A percentile compares a stretch with the other conserved stretches of the same genome.
Conservation (phyloP, 768 basidiomycete species). For the Chalciporus piperatus region DNA sequence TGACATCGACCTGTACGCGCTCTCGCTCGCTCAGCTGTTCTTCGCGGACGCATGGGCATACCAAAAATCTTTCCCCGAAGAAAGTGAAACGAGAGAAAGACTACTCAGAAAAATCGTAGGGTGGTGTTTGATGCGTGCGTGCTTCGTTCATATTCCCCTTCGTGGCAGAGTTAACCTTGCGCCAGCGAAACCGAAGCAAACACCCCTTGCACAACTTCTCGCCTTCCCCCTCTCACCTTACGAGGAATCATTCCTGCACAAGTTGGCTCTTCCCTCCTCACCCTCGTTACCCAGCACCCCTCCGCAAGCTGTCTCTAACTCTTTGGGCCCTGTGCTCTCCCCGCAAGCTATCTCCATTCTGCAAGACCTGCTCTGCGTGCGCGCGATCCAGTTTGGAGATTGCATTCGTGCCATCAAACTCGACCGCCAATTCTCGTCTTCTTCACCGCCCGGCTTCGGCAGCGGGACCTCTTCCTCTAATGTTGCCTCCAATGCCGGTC, state of each 20-base stretch:
- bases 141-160: neutral
- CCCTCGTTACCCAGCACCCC: constrained; percentile 15
- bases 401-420: constrained; percentile 73
- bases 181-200: constrained; percentile 57
- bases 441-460: constrained; percentile 33
- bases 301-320: neutral
- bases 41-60: constrained; percentile 75
- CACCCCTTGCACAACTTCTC: constrained; percentile 59
- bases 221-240: constrained; percentile 61
- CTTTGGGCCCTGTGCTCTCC: constrained; percentile 31
- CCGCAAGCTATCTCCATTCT: constrained; percentile 51
- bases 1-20: constrained; percentile 67
- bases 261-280: constrained; percentile 58
- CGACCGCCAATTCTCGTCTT: constrained; percentile 57
- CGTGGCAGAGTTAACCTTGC: neutral
- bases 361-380: constrained; percentile 77
- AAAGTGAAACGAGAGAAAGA: constrained; percentile 47
- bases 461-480: constrained; percentile 6
- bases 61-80: constrained; percentile 67
- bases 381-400: constrained; percentile 70
- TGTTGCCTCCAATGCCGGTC: constrained; percentile 29
- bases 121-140: constrained; percentile 71
- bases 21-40: constrained; percentile 64
- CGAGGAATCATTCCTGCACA: constrained; percentile 58
- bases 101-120: constrained; percentile 58